These are phyloP conservation scores for Tulasnella sp. DNA, from an alignment of 768 basidiomycete genomes.

Conservation along the genomic window DNA sequence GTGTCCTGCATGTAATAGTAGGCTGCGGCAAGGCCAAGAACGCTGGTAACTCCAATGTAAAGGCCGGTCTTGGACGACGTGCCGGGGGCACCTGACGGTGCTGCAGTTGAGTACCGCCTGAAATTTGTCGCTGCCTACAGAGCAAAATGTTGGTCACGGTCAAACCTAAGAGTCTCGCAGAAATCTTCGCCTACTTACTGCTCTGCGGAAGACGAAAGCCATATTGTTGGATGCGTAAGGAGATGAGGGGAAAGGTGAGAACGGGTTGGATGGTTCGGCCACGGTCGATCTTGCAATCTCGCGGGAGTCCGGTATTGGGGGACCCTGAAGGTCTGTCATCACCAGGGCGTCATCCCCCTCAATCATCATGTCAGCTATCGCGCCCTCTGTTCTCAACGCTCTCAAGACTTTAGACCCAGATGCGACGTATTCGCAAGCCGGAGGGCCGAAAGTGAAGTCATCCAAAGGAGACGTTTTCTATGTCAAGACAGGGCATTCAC, in stretches of 20 bases:
- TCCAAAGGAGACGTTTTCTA: slow-evolving; percentile 57
- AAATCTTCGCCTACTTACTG: background rate
- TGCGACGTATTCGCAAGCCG: slow-evolving; percentile 44
- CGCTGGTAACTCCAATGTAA: slow-evolving; percentile 22
- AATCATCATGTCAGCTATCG: slow-evolving; percentile 25
- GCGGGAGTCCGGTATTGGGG: background rate
- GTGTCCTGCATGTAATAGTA: slow-evolving; percentile 24
- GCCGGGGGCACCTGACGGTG: background rate
- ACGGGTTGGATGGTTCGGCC: background rate
- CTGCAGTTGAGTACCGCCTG: slow-evolving; percentile 20
- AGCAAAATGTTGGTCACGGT: background rate
- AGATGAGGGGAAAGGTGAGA: background rate
- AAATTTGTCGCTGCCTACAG: background rate
- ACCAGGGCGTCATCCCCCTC: background rate
- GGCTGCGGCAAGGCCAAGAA: slow-evolving; percentile 18
- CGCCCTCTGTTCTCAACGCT: slow-evolving; percentile 41
- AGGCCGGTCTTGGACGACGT: slow-evolving; percentile 18
- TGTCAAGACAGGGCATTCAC: slow-evolving; percentile 52
- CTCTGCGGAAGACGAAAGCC: slow-evolving; percentile 1
- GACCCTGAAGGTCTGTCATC: slow-evolving; percentile 9
- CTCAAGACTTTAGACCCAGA: slow-evolving; percentile 50
- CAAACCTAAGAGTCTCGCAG: background rate
- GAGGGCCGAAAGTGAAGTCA: slow-evolving; percentile 49
- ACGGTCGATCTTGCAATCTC: background rate
- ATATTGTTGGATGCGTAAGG: background rate